A percentile compares a stretch with the other conserved stretches of the same genome.
These are phyloP conservation scores for Oryza glumipatula DNA, from an alignment of 176 grass and related monocot species.

Conservation along the genomic window DNA sequence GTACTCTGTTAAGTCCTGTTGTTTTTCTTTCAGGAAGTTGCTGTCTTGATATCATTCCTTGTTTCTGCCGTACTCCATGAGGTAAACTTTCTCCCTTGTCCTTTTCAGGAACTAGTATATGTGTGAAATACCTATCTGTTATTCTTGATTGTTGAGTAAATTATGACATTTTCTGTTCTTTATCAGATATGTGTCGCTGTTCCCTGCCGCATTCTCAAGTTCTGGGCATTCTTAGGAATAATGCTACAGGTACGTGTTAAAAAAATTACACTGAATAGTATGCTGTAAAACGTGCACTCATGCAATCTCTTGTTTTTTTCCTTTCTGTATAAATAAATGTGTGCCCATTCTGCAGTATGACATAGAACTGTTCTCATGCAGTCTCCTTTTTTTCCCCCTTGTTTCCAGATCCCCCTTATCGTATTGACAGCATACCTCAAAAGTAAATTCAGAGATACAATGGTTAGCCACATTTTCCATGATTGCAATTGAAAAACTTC, in stretches of 20 bases:
- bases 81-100: conserved; percentile 49
- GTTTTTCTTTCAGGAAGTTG: conserved; percentile 74
- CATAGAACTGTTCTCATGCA: conserved; percentile 14
- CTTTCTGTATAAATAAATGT: background rate
- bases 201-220: conserved; percentile 89
- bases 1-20: conserved; percentile 24
- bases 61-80: conserved; percentile 93
- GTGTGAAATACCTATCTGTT: background rate
- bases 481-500: background rate
- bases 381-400: conserved; percentile 4
- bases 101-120: background rate
- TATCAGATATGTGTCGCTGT: conserved; percentile 80
- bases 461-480: conserved; percentile 56
- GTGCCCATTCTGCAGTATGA: conserved; percentile 13
- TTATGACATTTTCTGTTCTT: conserved; percentile 43
- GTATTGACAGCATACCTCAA: conserved; percentile 87
- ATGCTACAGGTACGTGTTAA: conserved; percentile 70
- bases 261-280: background rate
- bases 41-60: conserved; percentile 86
- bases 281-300: background rate
- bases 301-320: background rate
- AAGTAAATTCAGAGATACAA: conserved; percentile 81
- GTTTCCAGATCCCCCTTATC: conserved; percentile 78
- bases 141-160: conserved; percentile 16
- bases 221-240: conserved; percentile 98